These are phyloP conservation scores for Gossypium anomalum DNA, from an alignment of 345 rosid genomes.

Conservation along the genomic window DNA sequence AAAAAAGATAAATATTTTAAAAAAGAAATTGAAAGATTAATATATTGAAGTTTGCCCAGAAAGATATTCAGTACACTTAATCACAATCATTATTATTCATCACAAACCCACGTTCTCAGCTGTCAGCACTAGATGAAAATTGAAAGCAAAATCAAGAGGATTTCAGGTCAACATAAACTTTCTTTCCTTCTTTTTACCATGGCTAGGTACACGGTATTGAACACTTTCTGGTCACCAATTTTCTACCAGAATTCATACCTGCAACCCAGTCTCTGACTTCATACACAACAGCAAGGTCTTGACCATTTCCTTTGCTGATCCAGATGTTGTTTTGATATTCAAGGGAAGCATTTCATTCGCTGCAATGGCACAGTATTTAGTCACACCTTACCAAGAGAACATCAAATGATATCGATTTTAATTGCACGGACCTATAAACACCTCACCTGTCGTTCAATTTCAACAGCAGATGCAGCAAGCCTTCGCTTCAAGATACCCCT, in stretches of 20 bases:
- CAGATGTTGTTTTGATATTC: slow-evolving; percentile 26
- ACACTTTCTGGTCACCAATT: background rate
- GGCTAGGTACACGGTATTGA: slow-evolving; percentile 3
- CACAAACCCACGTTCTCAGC: background rate
- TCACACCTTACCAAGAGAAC: background rate
- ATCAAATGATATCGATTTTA: slow-evolving; percentile 18
- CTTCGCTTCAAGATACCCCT: slow-evolving; percentile 58
- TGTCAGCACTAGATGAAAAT: background rate
- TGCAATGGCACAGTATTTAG: slow-evolving; percentile 37
- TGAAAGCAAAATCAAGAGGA: background rate
- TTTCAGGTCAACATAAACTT: background rate
- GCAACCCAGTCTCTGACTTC: background rate
- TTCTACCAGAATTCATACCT: background rate
- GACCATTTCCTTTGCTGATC: slow-evolving; percentile 10
- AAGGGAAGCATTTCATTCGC: slow-evolving; percentile 98
- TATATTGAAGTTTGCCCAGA: background rate
- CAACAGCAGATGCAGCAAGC: slow-evolving; percentile 74
- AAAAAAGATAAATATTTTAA: too few species aligned
- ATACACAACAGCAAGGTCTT: background rate
- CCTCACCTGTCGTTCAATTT: slow-evolving; percentile 90
- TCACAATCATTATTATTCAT: background rate
- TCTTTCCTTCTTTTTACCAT: background rate
- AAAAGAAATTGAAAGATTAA: background rate
- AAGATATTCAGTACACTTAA: background rate
- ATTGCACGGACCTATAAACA: slow-evolving; percentile 6